phyloP scores from a whole-genome alignment of 2,329 filamentous ascomycete species.

The Epichloe coenophiala region DNA sequence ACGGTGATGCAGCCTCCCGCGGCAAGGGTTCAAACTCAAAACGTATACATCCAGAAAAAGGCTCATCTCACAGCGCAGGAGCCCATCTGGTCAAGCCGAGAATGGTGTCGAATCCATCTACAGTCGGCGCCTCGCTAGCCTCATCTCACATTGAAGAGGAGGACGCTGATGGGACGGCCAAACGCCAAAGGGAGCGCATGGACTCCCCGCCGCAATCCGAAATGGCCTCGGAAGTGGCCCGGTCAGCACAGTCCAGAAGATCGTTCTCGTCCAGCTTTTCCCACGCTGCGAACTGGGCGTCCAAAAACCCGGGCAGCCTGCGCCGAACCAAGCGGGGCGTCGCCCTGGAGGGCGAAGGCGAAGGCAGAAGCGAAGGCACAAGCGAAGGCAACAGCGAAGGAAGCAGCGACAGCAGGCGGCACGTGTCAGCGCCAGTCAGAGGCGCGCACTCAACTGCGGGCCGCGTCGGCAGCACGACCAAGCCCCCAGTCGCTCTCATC shows the following conservation, averaged over 20 bases:
- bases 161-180: slow-evolving; percentile 4
- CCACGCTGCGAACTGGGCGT: slow-evolving; percentile 42
- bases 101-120: slow-evolving; percentile 19
- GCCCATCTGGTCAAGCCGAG: slow-evolving; percentile 24
- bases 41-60: slow-evolving; percentile 15
- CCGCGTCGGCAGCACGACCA: slow-evolving; percentile 5
- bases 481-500: slow-evolving; percentile 5
- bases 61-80: slow-evolving; percentile 9
- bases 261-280: slow-evolving; percentile 48
- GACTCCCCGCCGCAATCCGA: slow-evolving; percentile 16
- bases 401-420: slow-evolving; percentile 32
- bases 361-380: slow-evolving; percentile 11
- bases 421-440: slow-evolving; percentile 38
- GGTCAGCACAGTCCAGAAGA: slow-evolving; percentile 32
- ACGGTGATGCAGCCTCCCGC: slow-evolving; percentile 13
- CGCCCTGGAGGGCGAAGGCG: slow-evolving; percentile 25
- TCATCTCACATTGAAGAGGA: slow-evolving; percentile 14
- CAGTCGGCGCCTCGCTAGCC: slow-evolving; percentile 11
- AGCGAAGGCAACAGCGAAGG: slow-evolving; percentile 10
- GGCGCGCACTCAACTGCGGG: slow-evolving; percentile 17
- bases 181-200: slow-evolving; percentile 6
- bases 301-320: slow-evolving; percentile 39
- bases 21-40: slow-evolving; percentile 11
- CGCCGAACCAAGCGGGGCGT: slow-evolving; percentile 39
- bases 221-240: slow-evolving; percentile 16